These are phyloP conservation scores for Verticillium klebahnii DNA, from an alignment of 2,329 filamentous ascomycete species.

Conservation along the genomic window DNA sequence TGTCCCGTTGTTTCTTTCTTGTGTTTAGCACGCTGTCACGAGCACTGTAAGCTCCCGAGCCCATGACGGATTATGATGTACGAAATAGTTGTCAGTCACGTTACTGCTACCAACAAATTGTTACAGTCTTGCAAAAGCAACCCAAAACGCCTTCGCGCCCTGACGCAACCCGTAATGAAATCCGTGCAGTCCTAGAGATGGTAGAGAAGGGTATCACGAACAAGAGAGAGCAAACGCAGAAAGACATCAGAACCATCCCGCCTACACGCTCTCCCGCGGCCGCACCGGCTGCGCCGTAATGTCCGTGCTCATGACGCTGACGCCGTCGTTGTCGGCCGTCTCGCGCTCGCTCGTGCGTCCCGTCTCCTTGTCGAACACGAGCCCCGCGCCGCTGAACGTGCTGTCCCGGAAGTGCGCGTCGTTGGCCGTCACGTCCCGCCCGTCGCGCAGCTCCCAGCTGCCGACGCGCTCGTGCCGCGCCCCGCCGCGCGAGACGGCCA, in stretches of 20 bases:
- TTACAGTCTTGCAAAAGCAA: not conserved
- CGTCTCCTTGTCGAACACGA: conserved; percentile 18
- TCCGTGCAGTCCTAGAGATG: not conserved
- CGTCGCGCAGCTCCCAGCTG: conserved; percentile 42
- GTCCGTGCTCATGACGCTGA: conserved; percentile 27
- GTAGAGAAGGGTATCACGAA: conserved; percentile 12
- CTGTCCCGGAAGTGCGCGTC: conserved; percentile 6
- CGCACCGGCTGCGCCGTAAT: conserved; percentile 24
- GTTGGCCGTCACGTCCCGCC: conserved; percentile 1
- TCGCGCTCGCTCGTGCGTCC: conserved; percentile 11
- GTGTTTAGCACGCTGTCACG: too few relatives aligned
- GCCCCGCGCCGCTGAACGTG: conserved; percentile 10
- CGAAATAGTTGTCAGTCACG: not conserved
- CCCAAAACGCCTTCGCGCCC: not conserved
- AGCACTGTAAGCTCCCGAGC: too few relatives aligned
- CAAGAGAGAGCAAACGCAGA: conserved; percentile 2
- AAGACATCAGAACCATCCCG: not conserved
- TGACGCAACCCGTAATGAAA: not conserved
- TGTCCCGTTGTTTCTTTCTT: too few relatives aligned
- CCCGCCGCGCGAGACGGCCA: conserved; percentile 33
- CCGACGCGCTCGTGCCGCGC: conserved; percentile 39
- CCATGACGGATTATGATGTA: not conserved
- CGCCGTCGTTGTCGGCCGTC: conserved; percentile 25
- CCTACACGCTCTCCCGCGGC: conserved; percentile 32
- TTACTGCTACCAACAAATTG: not conserved